Evolutionary conservation across 495 filamentous ascomycete genomes (phyloP).

Genomic region (Lasiosphaeria hispida): DNA sequence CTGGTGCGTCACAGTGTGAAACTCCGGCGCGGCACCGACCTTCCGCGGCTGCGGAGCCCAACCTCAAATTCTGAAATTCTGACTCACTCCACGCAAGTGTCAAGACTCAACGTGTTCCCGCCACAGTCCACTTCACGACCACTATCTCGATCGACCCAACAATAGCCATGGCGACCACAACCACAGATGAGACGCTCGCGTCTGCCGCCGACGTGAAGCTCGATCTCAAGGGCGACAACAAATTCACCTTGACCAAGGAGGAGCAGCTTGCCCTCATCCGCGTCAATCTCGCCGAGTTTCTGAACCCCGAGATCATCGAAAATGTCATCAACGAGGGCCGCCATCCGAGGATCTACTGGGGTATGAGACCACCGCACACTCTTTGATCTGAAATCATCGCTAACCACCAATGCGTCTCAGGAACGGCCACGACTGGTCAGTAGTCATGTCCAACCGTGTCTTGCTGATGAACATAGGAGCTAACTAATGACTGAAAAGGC

Average conservation of each 20-base stretch:
- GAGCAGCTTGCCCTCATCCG: conserved; percentile 67
- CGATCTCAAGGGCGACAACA: conserved; percentile 9
- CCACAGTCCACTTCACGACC: neutral
- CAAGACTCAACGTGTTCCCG: conserved; percentile 2
- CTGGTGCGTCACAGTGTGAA: neutral
- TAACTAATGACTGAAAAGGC: conserved; percentile 7
- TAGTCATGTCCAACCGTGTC: conserved; percentile 58
- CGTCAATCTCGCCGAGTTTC: conserved; percentile 76
- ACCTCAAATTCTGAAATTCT: conserved; percentile 7
- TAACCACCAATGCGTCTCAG: conserved; percentile 25
- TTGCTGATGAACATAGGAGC: neutral
- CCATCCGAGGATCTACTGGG: conserved; percentile 81
- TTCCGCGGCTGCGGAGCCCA: neutral
- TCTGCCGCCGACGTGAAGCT: conserved; percentile 20
- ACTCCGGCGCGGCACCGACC: neutral
- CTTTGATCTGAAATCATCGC: neutral
- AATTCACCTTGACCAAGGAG: conserved; percentile 13
- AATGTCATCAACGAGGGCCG: conserved; percentile 68
- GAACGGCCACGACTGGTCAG: conserved; percentile 76
- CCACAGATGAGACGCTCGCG: conserved; percentile 16
- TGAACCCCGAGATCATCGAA: conserved; percentile 85
- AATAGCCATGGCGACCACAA: conserved; percentile 6
- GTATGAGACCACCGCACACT: conserved; percentile 34
- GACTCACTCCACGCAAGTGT: conserved; percentile 8
- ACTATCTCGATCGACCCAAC: neutral